Conservation (phyloP, 805 yeast species). For the Saccharomycopsis amapae region DNA sequence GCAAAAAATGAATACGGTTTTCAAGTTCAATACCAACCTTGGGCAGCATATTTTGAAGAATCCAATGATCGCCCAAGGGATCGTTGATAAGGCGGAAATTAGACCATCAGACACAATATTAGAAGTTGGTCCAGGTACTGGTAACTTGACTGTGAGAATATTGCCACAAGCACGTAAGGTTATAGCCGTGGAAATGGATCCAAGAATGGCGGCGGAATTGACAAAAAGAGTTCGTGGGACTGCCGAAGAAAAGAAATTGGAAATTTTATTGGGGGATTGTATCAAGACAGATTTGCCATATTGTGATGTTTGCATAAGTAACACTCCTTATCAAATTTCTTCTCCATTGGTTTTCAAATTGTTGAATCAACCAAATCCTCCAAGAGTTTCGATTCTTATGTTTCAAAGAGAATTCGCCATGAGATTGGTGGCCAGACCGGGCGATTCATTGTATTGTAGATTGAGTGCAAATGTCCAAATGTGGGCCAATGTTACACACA, state of each 20-base stretch:
- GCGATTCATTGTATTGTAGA: slow-evolving; percentile 89
- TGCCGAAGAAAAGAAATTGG: slow-evolving; percentile 86
- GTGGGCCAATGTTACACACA: slow-evolving; percentile 99
- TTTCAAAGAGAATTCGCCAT: slow-evolving; percentile 96
- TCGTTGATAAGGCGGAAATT: slow-evolving; percentile 91
- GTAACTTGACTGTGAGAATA: slow-evolving; percentile 89
- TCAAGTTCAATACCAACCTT: slow-evolving; percentile 92
- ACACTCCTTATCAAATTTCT: slow-evolving; percentile 96
- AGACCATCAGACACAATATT: slow-evolving; percentile 88
- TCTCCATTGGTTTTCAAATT: slow-evolving; percentile 93
- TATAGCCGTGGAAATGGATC: slow-evolving; percentile 97
- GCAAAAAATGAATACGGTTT: slow-evolving; percentile 71
- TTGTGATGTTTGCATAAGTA: slow-evolving; percentile 92
- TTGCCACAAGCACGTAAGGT: slow-evolving; percentile 89
- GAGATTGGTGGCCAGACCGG: slow-evolving; percentile 90
- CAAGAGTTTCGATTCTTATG: slow-evolving; percentile 92
- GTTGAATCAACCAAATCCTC: slow-evolving; percentile 86
- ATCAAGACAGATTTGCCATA: slow-evolving; percentile 93
- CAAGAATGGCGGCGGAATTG: slow-evolving; percentile 99
- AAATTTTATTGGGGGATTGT: slow-evolving; percentile 88
- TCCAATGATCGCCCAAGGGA: slow-evolving; percentile 95
- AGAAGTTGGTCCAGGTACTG: slow-evolving; percentile 99
- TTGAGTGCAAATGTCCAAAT: slow-evolving; percentile 94
- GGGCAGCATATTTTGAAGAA: slow-evolving; percentile 97
- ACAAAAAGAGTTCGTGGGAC: slow-evolving; percentile 97